A percentile compares a stretch with the other conserved stretches of the same genome.
These are phyloP conservation scores for Pestalotiopsis sp. DNA, from an alignment of 2,329 filamentous ascomycete species.

Conservation along the genomic window DNA sequence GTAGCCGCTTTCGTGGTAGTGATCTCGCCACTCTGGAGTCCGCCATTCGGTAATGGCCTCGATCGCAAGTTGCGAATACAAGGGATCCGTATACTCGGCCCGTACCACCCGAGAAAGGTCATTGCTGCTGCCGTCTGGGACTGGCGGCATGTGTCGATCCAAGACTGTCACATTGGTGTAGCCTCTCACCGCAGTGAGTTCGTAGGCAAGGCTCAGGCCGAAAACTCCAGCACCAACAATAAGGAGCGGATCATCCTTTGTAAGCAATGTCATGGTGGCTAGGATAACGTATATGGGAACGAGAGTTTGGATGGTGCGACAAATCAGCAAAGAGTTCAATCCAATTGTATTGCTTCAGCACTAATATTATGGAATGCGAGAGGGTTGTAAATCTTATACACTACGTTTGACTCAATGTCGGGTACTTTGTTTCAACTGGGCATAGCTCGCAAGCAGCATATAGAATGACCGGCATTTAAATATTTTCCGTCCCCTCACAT, in stretches of 20 bases:
- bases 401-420: background rate
- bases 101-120: constrained; percentile 45
- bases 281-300: background rate
- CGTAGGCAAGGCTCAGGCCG: constrained; percentile 31
- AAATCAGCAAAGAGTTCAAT: background rate
- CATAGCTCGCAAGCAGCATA: background rate
- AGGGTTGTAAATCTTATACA: background rate
- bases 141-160: constrained; percentile 38
- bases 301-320: background rate
- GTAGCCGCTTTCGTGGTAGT: constrained; percentile 11
- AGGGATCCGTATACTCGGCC: constrained; percentile 65
- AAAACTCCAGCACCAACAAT: constrained; percentile 36
- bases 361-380: background rate
- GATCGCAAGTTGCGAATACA: constrained; percentile 62
- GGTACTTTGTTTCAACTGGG: background rate
- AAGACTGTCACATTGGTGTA: constrained; percentile 39
- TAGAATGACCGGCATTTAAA: background rate
- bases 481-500: constrained; percentile 3
- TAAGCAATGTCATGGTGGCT: background rate
- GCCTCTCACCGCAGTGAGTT: constrained; percentile 26
- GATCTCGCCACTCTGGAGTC: background rate
- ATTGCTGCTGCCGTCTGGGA: constrained; percentile 41
- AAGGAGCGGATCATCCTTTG: constrained; percentile 25
- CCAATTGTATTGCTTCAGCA: background rate
- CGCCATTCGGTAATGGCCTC: constrained; percentile 10